Conservation (phyloP, 495 filamentous ascomycete genomes). For the Talaromyces wortmannii region DNA sequence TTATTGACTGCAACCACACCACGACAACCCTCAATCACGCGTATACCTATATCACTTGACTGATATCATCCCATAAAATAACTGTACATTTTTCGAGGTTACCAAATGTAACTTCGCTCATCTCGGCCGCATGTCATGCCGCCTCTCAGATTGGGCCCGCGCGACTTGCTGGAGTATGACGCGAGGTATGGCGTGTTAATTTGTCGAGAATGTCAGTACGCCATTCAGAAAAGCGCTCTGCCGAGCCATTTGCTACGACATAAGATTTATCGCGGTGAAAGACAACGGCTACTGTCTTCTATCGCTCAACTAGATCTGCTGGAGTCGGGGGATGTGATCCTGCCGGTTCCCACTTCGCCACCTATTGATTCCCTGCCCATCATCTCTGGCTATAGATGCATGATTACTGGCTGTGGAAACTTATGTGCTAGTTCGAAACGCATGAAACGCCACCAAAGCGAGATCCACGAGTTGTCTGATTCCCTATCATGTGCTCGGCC, state of each 20-base stretch:
- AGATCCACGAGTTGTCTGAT: slow-evolving; percentile 14
- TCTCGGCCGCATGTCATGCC: not conserved
- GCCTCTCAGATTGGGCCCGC: slow-evolving; percentile 3
- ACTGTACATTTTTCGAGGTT: not conserved
- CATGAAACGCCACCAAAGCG: slow-evolving; percentile 25
- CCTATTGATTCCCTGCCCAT: slow-evolving; percentile 18
- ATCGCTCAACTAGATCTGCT: slow-evolving; percentile 16
- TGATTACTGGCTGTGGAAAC: slow-evolving; percentile 13
- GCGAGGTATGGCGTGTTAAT: slow-evolving; percentile 20
- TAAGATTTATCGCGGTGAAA: slow-evolving; percentile 25
- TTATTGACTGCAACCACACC: too few species aligned
- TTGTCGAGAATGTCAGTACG: slow-evolving; percentile 29
- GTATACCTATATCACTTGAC: too few species aligned
- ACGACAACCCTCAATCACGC: too few species aligned
- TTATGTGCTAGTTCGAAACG: slow-evolving; percentile 24
- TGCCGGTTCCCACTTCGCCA: slow-evolving; percentile 12
- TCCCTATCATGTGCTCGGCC: slow-evolving; percentile 7
- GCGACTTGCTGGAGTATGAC: slow-evolving; percentile 20
- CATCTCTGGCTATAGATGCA: slow-evolving; percentile 20
- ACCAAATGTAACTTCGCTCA: not conserved
- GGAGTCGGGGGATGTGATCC: slow-evolving; percentile 18
- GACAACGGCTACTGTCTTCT: slow-evolving; percentile 15
- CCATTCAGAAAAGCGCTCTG: slow-evolving; percentile 28
- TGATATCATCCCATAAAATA: too few species aligned
- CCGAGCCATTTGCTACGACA: slow-evolving; percentile 26